Evolutionary conservation across 805 yeast genomes (phyloP).

Genomic region (Candida anglica): DNA sequence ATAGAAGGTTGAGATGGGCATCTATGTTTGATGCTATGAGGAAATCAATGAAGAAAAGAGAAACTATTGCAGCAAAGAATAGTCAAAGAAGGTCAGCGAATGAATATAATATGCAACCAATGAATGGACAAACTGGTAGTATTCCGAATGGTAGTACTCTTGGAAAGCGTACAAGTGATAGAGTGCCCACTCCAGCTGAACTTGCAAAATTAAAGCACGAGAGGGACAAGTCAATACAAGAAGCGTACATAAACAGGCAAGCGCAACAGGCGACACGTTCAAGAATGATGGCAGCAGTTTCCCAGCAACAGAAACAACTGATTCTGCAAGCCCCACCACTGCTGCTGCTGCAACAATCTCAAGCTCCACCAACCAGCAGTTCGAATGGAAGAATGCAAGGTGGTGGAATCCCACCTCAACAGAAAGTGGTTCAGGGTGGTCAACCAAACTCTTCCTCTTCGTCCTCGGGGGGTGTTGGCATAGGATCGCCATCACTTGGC

Average conservation of each 20-base stretch:
- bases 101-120: conserved; percentile 1
- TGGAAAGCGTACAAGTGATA: conserved; percentile 38
- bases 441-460: conserved; percentile 1
- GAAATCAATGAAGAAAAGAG: conserved; percentile 85
- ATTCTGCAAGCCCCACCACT: conserved; percentile 2
- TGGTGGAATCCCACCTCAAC: background rate
- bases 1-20: conserved; percentile 88
- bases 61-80: conserved; percentile 44
- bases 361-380: no score
- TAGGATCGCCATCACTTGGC: no score
- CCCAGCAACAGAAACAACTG: conserved; percentile 27
- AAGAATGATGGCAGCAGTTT: conserved; percentile 40
- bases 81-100: conserved; percentile 7
- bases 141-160: conserved; percentile 25
- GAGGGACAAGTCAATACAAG: conserved; percentile 80
- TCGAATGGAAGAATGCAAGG: no score
- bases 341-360: conserved; percentile 1
- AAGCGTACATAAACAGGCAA: conserved; percentile 54
- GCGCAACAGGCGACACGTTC: conserved; percentile 38
- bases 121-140: background rate
- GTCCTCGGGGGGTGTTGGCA: conserved; percentile 1
- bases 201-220: conserved; percentile 79
- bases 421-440: background rate
- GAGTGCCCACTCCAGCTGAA: conserved; percentile 71
- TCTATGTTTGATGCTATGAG: conserved; percentile 95